These are phyloP conservation scores for Exophiala calicioides DNA, from an alignment of 2,329 filamentous ascomycete species.

Conservation along the genomic window DNA sequence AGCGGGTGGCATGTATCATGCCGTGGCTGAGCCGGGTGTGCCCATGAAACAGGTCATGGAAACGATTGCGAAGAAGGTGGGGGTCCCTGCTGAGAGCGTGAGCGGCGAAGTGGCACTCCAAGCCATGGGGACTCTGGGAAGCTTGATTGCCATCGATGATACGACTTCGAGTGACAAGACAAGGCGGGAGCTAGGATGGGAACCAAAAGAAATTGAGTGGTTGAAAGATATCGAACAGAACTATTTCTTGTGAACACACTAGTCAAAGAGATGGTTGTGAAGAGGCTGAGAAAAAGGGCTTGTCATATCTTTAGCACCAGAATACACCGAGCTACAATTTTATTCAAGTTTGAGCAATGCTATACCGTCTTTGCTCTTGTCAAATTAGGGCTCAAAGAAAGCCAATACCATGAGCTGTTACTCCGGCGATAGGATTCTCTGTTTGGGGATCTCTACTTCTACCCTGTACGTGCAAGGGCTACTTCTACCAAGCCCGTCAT, in stretches of 20 bases:
- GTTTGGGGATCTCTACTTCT: too few relatives aligned
- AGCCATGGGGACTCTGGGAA: constrained; percentile 35
- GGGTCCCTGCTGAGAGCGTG: constrained; percentile 35
- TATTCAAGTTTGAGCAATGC: too few relatives aligned
- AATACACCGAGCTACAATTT: too few relatives aligned
- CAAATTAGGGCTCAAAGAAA: too few relatives aligned
- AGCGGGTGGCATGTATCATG: constrained; percentile 41
- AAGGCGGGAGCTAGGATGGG: constrained; percentile 39
- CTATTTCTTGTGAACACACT: constrained; percentile 23
- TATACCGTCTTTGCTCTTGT: too few relatives aligned
- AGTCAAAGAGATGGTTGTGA: too few relatives aligned
- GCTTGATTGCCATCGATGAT: constrained; percentile 34
- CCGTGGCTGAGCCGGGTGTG: constrained; percentile 39
- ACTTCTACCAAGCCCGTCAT: too few relatives aligned
- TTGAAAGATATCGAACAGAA: constrained; percentile 35
- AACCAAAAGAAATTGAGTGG: constrained; percentile 28
- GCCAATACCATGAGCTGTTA: too few relatives aligned
- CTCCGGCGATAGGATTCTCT: too few relatives aligned
- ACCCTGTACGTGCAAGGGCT: too few relatives aligned
- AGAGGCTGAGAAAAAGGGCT: too few relatives aligned
- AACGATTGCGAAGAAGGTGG: constrained; percentile 38
- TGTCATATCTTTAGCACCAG: too few relatives aligned
- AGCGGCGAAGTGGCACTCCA: constrained; percentile 33
- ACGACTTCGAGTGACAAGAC: constrained; percentile 41
- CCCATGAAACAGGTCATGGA: constrained; percentile 39